A percentile compares a stretch with the other conserved stretches of the same genome.
phyloP scores from a whole-genome alignment of 2,329 filamentous ascomycete genomes.

The Beauveria caledonica region DNA sequence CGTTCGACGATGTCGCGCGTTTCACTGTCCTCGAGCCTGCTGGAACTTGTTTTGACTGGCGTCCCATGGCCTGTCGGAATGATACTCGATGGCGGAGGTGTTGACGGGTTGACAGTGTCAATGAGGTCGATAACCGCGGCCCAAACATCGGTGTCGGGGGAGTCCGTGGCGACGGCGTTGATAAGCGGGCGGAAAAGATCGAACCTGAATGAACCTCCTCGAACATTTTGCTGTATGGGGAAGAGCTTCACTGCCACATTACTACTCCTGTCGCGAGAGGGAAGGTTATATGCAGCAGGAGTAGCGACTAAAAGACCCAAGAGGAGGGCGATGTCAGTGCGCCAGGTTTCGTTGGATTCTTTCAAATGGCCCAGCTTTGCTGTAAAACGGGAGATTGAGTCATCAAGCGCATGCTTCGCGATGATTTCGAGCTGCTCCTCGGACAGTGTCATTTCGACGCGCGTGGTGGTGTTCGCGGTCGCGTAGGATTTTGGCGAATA shows the following conservation, averaged over 20 bases:
- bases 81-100: constrained; percentile 1
- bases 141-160: constrained; percentile 10
- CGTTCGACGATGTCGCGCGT: constrained; percentile 9
- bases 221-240: constrained; percentile 3
- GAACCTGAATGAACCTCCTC: neutral
- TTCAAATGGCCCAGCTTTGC: no score
- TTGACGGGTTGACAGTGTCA: constrained; percentile 1
- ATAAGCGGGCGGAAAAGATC: constrained; percentile 5
- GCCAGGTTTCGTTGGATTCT: no score
- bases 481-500: no score
- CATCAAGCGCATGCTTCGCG: no score
- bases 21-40: constrained; percentile 8
- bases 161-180: neutral
- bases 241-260: neutral
- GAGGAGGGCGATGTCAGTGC: no score
- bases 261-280: no score
- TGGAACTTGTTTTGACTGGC: constrained; percentile 10
- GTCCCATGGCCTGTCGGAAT: constrained; percentile 1
- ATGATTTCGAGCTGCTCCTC: no score
- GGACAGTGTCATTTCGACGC: no score
- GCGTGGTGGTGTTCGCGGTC: no score
- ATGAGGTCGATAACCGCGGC: constrained; percentile 9
- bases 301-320: no score
- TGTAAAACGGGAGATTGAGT: no score
- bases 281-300: no score